These are phyloP conservation scores for Blastocystis sp. DNA, from an alignment of 352 stramenopile species.

Conservation along the genomic window DNA sequence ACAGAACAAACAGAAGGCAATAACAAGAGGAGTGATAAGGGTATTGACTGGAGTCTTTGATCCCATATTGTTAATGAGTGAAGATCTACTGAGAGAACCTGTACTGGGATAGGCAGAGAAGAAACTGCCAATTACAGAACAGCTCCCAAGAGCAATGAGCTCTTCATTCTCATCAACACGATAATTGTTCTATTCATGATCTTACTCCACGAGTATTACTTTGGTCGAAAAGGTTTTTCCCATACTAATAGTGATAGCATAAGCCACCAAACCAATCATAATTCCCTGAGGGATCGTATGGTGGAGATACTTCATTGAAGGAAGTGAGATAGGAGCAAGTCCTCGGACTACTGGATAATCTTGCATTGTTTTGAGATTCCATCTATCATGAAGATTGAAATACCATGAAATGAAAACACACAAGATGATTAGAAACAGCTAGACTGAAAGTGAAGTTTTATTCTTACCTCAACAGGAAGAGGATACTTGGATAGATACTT, in stretches of 20 bases:
- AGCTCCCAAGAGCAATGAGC: slow-evolving; percentile 62
- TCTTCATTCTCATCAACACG: slow-evolving; percentile 64
- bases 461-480: not conserved
- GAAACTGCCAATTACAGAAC: slow-evolving; percentile 62
- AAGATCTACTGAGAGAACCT: slow-evolving; percentile 31
- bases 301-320: not conserved
- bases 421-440: slow-evolving; percentile 61
- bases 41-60: not conserved
- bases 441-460: not conserved
- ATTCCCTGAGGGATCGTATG: not conserved
- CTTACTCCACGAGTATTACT: not conserved
- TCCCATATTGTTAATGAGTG: slow-evolving; percentile 5
- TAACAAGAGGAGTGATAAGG: not conserved
- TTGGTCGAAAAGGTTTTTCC: slow-evolving; percentile 37
- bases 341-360: not conserved
- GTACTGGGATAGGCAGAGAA: slow-evolving; percentile 44
- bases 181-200: slow-evolving; percentile 46
- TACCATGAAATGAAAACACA: not conserved
- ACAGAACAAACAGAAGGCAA: slow-evolving; percentile 6
- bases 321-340: not conserved
- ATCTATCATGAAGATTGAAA: slow-evolving; percentile 57
- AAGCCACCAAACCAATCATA: slow-evolving; percentile 35
- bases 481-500: not conserved
- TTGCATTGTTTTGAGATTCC: not conserved
- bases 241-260: slow-evolving; percentile 61